phyloP scores from a whole-genome alignment of 164 flowering plant genomes.

The Tetrastigma voinierianum region DNA sequence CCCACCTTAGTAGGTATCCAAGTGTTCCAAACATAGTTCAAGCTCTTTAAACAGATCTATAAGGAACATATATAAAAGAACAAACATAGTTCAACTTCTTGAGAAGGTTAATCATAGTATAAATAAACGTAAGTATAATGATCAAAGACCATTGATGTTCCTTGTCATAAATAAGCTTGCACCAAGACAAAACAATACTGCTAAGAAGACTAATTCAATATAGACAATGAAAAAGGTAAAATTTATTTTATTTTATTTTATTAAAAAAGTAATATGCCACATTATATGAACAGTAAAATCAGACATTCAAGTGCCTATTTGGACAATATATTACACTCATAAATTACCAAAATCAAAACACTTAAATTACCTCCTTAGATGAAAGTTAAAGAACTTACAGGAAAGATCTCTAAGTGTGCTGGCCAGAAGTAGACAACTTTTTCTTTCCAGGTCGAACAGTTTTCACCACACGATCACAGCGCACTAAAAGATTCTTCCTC shows the following conservation, averaged over 20 bases:
- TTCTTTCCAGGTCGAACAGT: constrained; percentile 96
- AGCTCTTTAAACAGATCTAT: too few relatives aligned
- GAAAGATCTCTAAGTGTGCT: constrained; percentile 88
- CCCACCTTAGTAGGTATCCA: too few relatives aligned
- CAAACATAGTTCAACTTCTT: too few relatives aligned
- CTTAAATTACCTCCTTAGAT: neutral
- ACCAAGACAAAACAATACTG: neutral
- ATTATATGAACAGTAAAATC: neutral
- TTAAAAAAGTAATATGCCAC: neutral
- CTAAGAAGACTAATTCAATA: neutral
- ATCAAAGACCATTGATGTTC: too few relatives aligned
- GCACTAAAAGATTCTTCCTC: constrained; percentile 75
- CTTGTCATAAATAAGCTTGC: too few relatives aligned
- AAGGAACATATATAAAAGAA: too few relatives aligned
- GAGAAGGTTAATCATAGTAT: too few relatives aligned
- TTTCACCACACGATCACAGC: constrained; percentile 98
- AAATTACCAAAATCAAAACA: neutral
- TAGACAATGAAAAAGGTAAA: neutral
- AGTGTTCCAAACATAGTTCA: too few relatives aligned
- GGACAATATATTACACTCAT: neutral
- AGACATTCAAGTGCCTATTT: neutral
- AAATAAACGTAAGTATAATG: too few relatives aligned
- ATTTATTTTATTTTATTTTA: too few relatives aligned
- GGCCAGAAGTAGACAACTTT: constrained; percentile 98
- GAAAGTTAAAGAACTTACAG: constrained; percentile 46